These are phyloP conservation scores for Kodamaea sp. DNA, from an alignment of 1,139 yeast genomes.

Conservation along the genomic window DNA sequence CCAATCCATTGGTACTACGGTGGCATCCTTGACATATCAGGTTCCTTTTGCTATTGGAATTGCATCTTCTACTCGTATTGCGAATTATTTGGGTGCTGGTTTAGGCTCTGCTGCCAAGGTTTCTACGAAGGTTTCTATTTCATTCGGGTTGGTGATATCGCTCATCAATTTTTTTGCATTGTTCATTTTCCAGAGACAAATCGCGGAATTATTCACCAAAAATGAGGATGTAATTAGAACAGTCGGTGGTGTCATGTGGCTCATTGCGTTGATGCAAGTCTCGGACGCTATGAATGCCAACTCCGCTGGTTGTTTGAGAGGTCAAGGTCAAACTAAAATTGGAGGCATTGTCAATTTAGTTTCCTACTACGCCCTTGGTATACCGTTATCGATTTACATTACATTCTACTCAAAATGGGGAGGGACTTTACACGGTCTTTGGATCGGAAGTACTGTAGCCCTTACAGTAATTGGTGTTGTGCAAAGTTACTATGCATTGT, in stretches of 20 bases:
- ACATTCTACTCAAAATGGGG: constrained; percentile 49
- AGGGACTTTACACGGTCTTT: constrained; percentile 51
- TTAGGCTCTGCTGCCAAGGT: constrained; percentile 46
- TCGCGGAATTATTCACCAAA: constrained; percentile 42
- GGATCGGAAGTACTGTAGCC: constrained; percentile 56
- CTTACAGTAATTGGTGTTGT: constrained; percentile 53
- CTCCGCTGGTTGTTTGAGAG: constrained; percentile 60
- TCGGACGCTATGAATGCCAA: constrained; percentile 61
- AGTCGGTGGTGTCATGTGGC: constrained; percentile 49
- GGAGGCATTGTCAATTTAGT: constrained; percentile 58
- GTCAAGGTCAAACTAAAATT: constrained; percentile 60
- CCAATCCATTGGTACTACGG: constrained; percentile 57
- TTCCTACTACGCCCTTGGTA: constrained; percentile 53
- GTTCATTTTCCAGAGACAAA: constrained; percentile 36
- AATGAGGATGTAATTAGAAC: constrained; percentile 43
- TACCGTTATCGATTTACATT: constrained; percentile 50
- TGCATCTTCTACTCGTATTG: constrained; percentile 60
- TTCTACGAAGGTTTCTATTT: constrained; percentile 47
- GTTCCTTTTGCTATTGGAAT: constrained; percentile 63
- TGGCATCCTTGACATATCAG: constrained; percentile 53
- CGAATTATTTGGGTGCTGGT: constrained; percentile 60
- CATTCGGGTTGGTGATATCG: constrained; percentile 46
- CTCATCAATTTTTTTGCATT: constrained; percentile 41
- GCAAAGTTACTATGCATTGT: constrained; percentile 46
- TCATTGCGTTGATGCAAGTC: constrained; percentile 56